Evolutionary conservation across 331 rosid genomes (phyloP).

Genomic region (Telfairia occidentalis): DNA sequence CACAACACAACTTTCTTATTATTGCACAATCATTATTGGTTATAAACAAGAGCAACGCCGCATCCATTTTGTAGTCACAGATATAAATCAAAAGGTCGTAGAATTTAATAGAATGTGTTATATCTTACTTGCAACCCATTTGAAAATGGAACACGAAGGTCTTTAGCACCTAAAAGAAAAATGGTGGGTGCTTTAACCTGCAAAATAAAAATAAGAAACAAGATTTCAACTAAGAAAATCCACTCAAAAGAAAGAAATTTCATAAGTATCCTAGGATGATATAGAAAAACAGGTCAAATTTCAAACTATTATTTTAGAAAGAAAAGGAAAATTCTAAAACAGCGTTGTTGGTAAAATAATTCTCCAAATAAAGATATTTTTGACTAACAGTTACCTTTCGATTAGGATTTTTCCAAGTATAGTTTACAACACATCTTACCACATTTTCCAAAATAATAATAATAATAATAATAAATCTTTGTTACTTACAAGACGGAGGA

Average conservation of each 20-base stretch:
- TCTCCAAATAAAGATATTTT: background rate
- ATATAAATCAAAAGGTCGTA: background rate
- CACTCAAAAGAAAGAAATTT: background rate
- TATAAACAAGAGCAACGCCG: background rate
- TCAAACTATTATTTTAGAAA: background rate
- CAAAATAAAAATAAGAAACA: slow-evolving; percentile 15
- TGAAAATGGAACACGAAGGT: slow-evolving; percentile 72
- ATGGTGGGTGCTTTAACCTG: slow-evolving; percentile 91
- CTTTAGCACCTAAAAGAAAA: slow-evolving; percentile 81
- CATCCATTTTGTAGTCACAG: background rate
- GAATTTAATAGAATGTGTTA: slow-evolving; percentile 2
- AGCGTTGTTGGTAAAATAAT: background rate
- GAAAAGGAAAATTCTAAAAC: background rate
- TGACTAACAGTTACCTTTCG: background rate
- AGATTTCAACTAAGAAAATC: background rate
- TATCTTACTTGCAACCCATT: slow-evolving; percentile 73
- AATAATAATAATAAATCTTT: background rate
- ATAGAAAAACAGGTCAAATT: background rate
- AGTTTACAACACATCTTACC: background rate
- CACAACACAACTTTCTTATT: background rate
- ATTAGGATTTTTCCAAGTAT: background rate
- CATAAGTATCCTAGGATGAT: background rate
- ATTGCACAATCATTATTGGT: background rate
- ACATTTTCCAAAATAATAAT: background rate
- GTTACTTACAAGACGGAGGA: background rate